Conservation (phyloP, 805 yeast genomes). For the Groenewaldozyma salmanticensis region DNA sequence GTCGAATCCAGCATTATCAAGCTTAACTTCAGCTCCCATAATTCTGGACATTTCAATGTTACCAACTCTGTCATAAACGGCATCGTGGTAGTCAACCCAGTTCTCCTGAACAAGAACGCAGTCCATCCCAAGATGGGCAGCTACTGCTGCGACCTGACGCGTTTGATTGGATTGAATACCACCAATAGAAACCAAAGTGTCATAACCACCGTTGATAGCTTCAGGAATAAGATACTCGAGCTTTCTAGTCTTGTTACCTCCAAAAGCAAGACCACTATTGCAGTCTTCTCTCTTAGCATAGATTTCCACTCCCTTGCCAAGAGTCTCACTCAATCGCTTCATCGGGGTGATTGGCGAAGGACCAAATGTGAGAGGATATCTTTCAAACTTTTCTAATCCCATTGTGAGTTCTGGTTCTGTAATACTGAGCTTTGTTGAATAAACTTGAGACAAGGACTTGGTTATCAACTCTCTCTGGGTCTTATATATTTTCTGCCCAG, state of each 20-base stretch:
- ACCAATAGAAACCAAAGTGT: constrained; percentile 2
- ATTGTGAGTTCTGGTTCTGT: background rate
- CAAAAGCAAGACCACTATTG: constrained; percentile 4
- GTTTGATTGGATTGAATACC: constrained; percentile 4
- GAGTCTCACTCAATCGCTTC: background rate
- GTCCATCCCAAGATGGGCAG: constrained; percentile 5
- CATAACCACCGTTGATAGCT: constrained; percentile 3
- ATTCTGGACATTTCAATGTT: constrained; percentile 2
- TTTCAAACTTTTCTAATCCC: constrained; percentile 2
- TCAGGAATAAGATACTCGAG: constrained; percentile 3
- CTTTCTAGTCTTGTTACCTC: constrained; percentile 3
- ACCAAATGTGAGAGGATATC: constrained; percentile 4
- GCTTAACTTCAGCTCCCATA: constrained; percentile 3
- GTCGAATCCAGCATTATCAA: constrained; percentile 2
- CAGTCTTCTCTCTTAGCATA: constrained; percentile 3
- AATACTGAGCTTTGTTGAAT: no score
- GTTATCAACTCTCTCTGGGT: no score
- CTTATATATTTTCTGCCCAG: background rate
- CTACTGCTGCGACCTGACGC: constrained; percentile 3
- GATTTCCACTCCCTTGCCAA: constrained; percentile 1
- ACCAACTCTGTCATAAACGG: constrained; percentile 4
- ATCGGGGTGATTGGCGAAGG: constrained; percentile 1
- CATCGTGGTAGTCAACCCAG: constrained; percentile 4
- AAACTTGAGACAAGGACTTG: no score
- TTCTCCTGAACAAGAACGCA: constrained; percentile 3